phyloP scores from a whole-genome alignment of 2,329 filamentous ascomycete species.

The Hypoxylon sp. region DNA sequence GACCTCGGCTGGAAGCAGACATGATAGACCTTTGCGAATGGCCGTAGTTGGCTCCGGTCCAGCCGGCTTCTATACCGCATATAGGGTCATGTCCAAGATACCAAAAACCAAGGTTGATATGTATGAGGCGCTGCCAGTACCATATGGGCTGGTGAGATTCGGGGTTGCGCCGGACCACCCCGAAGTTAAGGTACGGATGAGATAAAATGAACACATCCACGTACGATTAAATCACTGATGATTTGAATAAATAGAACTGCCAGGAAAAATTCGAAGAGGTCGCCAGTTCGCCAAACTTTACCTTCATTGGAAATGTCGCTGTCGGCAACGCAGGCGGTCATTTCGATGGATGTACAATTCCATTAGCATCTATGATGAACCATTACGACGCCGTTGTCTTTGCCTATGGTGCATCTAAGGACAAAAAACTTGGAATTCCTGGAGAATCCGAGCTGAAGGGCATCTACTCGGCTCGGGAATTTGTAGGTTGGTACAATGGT shows the following conservation, averaged over 20 bases:
- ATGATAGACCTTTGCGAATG: slow-evolving; percentile 76
- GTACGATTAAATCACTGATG: neutral
- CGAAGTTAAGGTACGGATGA: slow-evolving; percentile 85
- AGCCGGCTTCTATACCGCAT: slow-evolving; percentile 95
- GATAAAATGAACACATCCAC: neutral
- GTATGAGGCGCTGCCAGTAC: slow-evolving; percentile 94
- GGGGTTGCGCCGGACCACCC: slow-evolving; percentile 99
- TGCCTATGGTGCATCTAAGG: slow-evolving; percentile 90
- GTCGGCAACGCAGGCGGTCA: slow-evolving; percentile 71
- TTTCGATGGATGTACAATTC: slow-evolving; percentile 67
- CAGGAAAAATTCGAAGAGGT: slow-evolving; percentile 94
- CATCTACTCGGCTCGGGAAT: slow-evolving; percentile 89
- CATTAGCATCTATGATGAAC: slow-evolving; percentile 76
- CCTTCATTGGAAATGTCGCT: slow-evolving; percentile 90
- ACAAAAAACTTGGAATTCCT: slow-evolving; percentile 82
- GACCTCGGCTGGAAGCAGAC: slow-evolving; percentile 36
- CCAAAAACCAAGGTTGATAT: slow-evolving; percentile 85
- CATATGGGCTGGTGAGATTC: slow-evolving; percentile 91
- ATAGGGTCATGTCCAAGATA: slow-evolving; percentile 84
- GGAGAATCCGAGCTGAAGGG: slow-evolving; percentile 81
- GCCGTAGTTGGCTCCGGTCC: slow-evolving; percentile 94
- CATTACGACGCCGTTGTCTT: slow-evolving; percentile 96
- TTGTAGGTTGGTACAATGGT: slow-evolving; percentile 99
- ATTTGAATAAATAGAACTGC: slow-evolving; percentile 77
- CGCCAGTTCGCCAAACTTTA: slow-evolving; percentile 84